Conservation (phyloP, 2,329 filamentous ascomycete genomes). For the Alternaria triticimaculans region DNA sequence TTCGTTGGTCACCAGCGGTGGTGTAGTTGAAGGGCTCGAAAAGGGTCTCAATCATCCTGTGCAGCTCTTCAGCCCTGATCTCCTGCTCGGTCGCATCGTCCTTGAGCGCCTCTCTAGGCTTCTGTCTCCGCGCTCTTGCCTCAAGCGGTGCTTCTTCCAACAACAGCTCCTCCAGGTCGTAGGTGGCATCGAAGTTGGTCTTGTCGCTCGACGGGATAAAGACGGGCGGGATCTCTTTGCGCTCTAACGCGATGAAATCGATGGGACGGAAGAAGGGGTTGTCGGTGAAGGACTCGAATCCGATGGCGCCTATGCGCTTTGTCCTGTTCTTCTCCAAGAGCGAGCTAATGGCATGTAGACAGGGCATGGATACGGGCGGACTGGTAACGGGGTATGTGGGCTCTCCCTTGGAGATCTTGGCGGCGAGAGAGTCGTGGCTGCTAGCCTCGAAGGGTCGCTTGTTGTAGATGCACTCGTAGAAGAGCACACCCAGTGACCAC, state of each 20-base stretch:
- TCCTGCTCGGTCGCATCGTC: slow-evolving; percentile 95
- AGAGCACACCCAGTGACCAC: slow-evolving; percentile 98
- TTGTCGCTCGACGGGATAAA: slow-evolving; percentile 96
- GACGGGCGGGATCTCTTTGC: slow-evolving; percentile 87
- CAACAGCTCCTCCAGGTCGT: slow-evolving; percentile 91
- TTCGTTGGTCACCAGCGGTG: slow-evolving; percentile 75
- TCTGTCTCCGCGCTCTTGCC: slow-evolving; percentile 88
- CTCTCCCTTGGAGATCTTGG: slow-evolving; percentile 79
- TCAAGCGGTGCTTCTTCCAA: slow-evolving; percentile 95
- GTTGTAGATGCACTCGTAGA: slow-evolving; percentile 99
- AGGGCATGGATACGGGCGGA: slow-evolving; percentile 86
- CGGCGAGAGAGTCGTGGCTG: slow-evolving; percentile 79
- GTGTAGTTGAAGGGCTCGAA: slow-evolving; percentile 98
- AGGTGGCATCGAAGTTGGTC: slow-evolving; percentile 98
- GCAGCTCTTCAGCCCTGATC: slow-evolving; percentile 91
- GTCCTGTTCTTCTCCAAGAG: slow-evolving; percentile 81
- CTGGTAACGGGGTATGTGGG: slow-evolving; percentile 92
- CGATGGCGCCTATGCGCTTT: slow-evolving; percentile 80
- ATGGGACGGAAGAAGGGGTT: slow-evolving; percentile 89
- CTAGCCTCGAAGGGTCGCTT: slow-evolving; percentile 96
- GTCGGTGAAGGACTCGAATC: slow-evolving; percentile 83
- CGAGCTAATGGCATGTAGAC: slow-evolving; percentile 85
- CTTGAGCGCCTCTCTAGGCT: slow-evolving; percentile 88
- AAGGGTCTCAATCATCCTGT: slow-evolving; percentile 90
- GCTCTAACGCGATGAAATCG: slow-evolving; percentile 83